A percentile compares a stretch with the other conserved stretches of the same genome.
Conservation (phyloP, 192 early-diverging fungal genomes). For the Coemansia sp. region DNA sequence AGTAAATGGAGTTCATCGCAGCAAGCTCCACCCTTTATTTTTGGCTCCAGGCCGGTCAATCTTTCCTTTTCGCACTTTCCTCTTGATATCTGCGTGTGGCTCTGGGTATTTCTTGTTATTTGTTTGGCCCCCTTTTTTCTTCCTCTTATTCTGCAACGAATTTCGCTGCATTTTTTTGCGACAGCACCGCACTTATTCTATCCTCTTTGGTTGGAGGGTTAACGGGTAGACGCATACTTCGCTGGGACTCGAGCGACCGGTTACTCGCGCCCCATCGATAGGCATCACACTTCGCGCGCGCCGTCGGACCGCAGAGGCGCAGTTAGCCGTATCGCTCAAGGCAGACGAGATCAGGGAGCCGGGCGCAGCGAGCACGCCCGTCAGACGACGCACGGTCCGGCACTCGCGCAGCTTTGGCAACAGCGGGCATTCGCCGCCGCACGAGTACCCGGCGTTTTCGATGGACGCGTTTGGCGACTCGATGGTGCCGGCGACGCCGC, state of each 20-base stretch:
- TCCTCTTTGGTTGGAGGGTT: not conserved
- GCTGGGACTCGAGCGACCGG: constrained; percentile 2
- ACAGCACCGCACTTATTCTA: not conserved
- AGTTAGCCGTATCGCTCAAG: not conserved
- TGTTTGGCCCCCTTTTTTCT: constrained; percentile 1
- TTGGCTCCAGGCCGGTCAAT: not conserved
- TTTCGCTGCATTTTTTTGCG: not conserved
- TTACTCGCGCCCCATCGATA: not conserved
- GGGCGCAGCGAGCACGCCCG: not conserved
- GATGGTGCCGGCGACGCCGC: constrained; percentile 6
- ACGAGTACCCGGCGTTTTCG: not conserved
- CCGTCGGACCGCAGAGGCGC: not conserved
- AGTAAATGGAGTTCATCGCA: too few relatives aligned
- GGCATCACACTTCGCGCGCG: constrained; percentile 4
- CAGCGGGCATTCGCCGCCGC: constrained; percentile 1
- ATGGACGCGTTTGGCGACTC: constrained; percentile 9
- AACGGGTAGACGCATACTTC: constrained; percentile 2
- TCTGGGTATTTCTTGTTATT: not conserved
- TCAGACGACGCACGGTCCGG: not conserved
- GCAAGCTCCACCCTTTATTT: too few relatives aligned
- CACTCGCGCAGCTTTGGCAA: constrained; percentile 21
- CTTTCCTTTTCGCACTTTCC: not conserved
- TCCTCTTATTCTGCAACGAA: too few relatives aligned
- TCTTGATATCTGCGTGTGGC: not conserved
- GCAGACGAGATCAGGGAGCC: not conserved